phyloP scores from a whole-genome alignment of 768 basidiomycete species.

The Naganishia onofrii region DNA sequence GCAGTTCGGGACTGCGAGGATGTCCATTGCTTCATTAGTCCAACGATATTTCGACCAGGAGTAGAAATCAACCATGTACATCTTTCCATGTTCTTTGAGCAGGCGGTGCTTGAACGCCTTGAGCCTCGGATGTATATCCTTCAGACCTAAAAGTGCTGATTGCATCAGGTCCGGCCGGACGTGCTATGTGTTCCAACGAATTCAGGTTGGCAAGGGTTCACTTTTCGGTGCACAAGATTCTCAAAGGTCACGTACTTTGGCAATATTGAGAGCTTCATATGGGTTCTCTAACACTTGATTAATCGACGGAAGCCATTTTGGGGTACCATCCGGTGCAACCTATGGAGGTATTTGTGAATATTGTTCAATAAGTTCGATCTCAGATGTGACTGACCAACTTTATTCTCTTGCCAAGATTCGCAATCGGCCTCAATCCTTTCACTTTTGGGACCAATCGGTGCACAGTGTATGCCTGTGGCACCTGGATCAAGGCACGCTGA shows the following conservation, averaged over 20 bases:
- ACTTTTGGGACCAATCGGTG: slow-evolving; percentile 88
- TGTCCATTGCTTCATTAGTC: neutral
- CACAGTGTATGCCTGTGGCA: slow-evolving; percentile 10
- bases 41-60: slow-evolving; percentile 13
- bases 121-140: slow-evolving; percentile 74
- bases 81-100: slow-evolving; percentile 54
- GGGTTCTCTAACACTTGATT: slow-evolving; percentile 81
- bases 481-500: slow-evolving; percentile 14
- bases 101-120: slow-evolving; percentile 64
- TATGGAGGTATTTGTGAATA: neutral
- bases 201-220: neutral
- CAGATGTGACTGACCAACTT: slow-evolving; percentile 5
- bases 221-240: neutral
- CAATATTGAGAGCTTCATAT: slow-evolving; percentile 82
- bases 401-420: slow-evolving; percentile 62
- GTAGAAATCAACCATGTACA: slow-evolving; percentile 56
- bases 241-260: slow-evolving; percentile 62
- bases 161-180: slow-evolving; percentile 66
- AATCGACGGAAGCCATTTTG: slow-evolving; percentile 61
- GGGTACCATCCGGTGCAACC: slow-evolving; percentile 18
- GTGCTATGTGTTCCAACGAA: slow-evolving; percentile 55
- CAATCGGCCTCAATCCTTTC: slow-evolving; percentile 88
- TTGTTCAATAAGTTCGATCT: neutral
- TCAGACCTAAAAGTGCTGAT: slow-evolving; percentile 74
- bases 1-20: slow-evolving; percentile 69